Percentiles rank a stretch among this genome's conserved stretches.
Evolutionary conservation across 768 basidiomycete genomes (phyloP).

Genomic region (Macrocybe gigantea): DNA sequence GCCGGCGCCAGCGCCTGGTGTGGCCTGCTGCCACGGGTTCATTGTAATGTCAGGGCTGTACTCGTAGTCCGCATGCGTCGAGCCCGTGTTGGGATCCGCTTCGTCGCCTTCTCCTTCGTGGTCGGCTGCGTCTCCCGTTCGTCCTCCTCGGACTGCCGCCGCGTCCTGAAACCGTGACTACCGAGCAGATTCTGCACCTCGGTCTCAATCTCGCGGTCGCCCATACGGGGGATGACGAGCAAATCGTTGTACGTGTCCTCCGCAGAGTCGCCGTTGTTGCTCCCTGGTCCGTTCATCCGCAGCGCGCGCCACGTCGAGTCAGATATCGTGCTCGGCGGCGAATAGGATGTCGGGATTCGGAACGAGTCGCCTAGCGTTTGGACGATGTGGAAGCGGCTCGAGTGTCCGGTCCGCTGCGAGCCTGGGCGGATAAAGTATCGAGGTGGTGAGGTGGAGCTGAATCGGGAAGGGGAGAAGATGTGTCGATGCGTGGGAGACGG

Average conservation of each 20-base stretch:
- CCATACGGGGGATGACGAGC: conserved; percentile 50
- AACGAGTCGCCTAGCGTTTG: conserved; percentile 56
- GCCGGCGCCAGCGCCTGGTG: conserved; percentile 27
- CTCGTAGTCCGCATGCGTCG: conserved; percentile 22
- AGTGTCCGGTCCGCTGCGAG: not conserved
- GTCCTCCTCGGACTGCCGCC: conserved; percentile 13
- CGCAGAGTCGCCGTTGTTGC: not conserved
- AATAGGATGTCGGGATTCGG: conserved; percentile 38
- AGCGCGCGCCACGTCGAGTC: conserved; percentile 42
- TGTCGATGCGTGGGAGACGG: conserved; percentile 1
- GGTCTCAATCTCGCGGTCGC: conserved; percentile 48
- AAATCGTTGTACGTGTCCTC: conserved; percentile 33
- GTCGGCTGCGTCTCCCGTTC: not conserved
- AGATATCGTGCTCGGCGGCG: conserved; percentile 34
- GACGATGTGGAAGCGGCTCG: conserved; percentile 12
- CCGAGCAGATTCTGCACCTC: conserved; percentile 52
- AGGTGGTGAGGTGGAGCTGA: not conserved
- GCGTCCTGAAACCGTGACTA: conserved; percentile 38
- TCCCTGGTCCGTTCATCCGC: conserved; percentile 10
- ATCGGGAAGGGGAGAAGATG: not conserved
- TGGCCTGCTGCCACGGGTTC: not conserved
- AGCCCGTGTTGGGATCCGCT: conserved; percentile 22
- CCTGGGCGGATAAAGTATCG: not conserved
- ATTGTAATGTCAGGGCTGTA: conserved; percentile 17
- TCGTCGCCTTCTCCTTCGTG: conserved; percentile 9